Percentiles rank a stretch among this genome's conserved stretches.
These are phyloP conservation scores for Pythium sukuiense DNA, from an alignment of 352 stramenopile species.

Conservation along the genomic window DNA sequence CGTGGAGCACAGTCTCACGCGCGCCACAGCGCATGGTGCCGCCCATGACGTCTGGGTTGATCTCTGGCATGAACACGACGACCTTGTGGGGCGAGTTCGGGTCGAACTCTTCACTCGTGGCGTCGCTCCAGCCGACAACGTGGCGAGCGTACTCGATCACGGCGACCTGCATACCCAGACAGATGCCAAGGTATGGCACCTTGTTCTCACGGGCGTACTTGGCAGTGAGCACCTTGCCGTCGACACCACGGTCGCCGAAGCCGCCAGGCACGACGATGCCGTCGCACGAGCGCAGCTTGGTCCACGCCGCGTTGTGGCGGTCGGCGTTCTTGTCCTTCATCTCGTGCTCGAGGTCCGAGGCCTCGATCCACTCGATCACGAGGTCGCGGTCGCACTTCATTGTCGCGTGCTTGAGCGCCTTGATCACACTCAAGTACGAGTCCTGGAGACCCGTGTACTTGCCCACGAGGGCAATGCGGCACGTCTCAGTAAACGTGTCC, in stretches of 20 bases:
- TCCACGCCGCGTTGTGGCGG: conserved; percentile 89
- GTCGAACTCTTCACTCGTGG: conserved; percentile 96
- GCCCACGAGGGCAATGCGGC: conserved; percentile 97
- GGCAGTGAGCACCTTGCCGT: conserved; percentile 97
- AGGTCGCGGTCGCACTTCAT: conserved; percentile 94
- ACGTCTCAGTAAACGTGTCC: conserved; percentile 89
- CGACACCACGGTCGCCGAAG: conserved; percentile 97
- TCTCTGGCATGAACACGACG: conserved; percentile 99
- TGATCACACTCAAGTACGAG: conserved; percentile 99
- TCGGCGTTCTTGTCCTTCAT: conserved; percentile 70
- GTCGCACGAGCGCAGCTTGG: conserved; percentile 90
- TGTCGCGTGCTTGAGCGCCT: conserved; percentile 94
- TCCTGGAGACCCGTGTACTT: conserved; percentile 99
- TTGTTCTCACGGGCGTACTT: conserved; percentile 95
- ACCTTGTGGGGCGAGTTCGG: conserved; percentile 88
- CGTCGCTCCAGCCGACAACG: conserved; percentile 90
- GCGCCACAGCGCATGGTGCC: conserved; percentile 99
- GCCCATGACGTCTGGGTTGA: conserved; percentile 97
- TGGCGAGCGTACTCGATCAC: conserved; percentile 98
- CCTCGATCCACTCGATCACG: conserved; percentile 98
- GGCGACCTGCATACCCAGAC: conserved; percentile 94
- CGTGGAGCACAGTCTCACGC: conserved; percentile 92
- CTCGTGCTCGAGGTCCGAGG: conserved; percentile 91
- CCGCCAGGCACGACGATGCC: conserved; percentile 98
- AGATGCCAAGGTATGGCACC: conserved; percentile 98